phyloP scores from a whole-genome alignment of 441 rosid genomes.

The Brassica hybrid region DNA sequence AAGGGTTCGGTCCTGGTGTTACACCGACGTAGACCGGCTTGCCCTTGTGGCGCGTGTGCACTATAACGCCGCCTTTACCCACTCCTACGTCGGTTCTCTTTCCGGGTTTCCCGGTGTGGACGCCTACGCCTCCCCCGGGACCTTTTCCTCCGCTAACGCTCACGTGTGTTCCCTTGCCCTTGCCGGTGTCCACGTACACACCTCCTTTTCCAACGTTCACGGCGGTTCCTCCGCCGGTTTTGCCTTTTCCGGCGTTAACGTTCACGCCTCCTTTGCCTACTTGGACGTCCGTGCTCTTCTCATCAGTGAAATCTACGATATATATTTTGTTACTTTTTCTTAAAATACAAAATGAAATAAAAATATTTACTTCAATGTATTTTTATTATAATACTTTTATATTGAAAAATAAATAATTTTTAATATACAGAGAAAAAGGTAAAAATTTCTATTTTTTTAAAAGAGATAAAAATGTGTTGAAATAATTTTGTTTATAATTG shows the following conservation, averaged over 20 bases:
- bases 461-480: too few species aligned
- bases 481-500: too few species aligned
- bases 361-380: too few species aligned
- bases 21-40: slow-evolving; percentile 63
- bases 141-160: not conserved
- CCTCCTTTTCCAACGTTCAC: slow-evolving; percentile 63
- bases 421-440: too few species aligned
- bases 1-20: slow-evolving; percentile 48
- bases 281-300: slow-evolving; percentile 59
- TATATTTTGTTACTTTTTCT: not conserved
- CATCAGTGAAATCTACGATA: slow-evolving; percentile 39
- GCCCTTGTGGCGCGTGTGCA: slow-evolving; percentile 61
- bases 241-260: slow-evolving; percentile 43
- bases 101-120: not conserved
- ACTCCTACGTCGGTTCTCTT: slow-evolving; percentile 1
- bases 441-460: too few species aligned
- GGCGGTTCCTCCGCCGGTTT: slow-evolving; percentile 56
- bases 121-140: not conserved
- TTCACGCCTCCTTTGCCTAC: slow-evolving; percentile 51
- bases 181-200: not conserved
- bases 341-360: too few species aligned
- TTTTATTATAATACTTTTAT: too few species aligned
- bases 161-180: slow-evolving; percentile 2
- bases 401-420: too few species aligned
- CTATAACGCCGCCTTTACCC: slow-evolving; percentile 66